Percentiles rank a stretch among this genome's conserved stretches.
phyloP scores from a whole-genome alignment of 108 stramenopile species.

The Pelagomonas calceolata region DNA sequence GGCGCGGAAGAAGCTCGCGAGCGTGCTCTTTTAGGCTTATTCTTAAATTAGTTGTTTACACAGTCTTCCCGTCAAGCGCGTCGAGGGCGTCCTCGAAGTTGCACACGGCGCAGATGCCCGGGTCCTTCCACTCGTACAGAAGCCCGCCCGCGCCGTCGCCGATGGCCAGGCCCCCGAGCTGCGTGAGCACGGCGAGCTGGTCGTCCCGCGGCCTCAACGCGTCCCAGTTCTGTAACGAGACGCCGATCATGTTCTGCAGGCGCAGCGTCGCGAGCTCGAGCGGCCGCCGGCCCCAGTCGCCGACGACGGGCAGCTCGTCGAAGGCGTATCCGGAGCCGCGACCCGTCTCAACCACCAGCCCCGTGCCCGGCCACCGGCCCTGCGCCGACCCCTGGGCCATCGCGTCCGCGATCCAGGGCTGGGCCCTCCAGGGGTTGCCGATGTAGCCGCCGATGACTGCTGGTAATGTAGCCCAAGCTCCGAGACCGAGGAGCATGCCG shows the following conservation, averaged over 20 bases:
- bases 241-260: slow-evolving; percentile 72
- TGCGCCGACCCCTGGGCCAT: slow-evolving; percentile 57
- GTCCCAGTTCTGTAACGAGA: slow-evolving; percentile 68
- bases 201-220: slow-evolving; percentile 58
- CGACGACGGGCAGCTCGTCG: slow-evolving; percentile 60
- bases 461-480: slow-evolving; percentile 77
- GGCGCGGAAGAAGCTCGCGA: too few species aligned
- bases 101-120: slow-evolving; percentile 73
- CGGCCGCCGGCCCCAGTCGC: slow-evolving; percentile 69
- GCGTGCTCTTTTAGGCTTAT: too few species aligned
- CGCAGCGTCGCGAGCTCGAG: slow-evolving; percentile 75
- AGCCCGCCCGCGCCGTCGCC: slow-evolving; percentile 33
- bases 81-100: slow-evolving; percentile 68
- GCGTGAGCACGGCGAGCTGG: slow-evolving; percentile 63
- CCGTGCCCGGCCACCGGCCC: slow-evolving; percentile 64
- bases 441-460: slow-evolving; percentile 79
- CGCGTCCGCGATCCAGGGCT: slow-evolving; percentile 76
- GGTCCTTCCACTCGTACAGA: slow-evolving; percentile 61
- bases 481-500: slow-evolving; percentile 77
- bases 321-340: slow-evolving; percentile 67
- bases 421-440: slow-evolving; percentile 67
- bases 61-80: too few species aligned
- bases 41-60: too few species aligned
- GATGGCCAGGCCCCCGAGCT: slow-evolving; percentile 65
- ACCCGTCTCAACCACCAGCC: slow-evolving; percentile 15